A percentile compares a stretch with the other conserved stretches of the same genome.
Conservation (phyloP, 768 basidiomycete species). For the Termitomyces bulborhizus region DNA sequence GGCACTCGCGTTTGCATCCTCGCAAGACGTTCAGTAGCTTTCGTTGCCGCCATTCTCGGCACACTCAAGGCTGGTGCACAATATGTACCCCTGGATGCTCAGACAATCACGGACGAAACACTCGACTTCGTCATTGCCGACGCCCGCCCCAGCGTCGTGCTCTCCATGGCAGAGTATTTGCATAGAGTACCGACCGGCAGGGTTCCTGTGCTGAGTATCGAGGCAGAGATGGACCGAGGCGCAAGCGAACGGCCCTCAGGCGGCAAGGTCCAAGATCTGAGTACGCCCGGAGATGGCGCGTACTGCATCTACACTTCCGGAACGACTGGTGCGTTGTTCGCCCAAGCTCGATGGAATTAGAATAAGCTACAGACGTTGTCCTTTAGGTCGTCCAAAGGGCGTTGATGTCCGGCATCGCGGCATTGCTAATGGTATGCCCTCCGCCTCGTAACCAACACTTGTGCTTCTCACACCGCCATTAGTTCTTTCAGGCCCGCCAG, state of each 20-base stretch:
- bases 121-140: slow-evolving; percentile 46
- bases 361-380: slow-evolving; percentile 19
- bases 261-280: slow-evolving; percentile 30
- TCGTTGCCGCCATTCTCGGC: slow-evolving; percentile 48
- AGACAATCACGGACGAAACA: slow-evolving; percentile 49
- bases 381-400: slow-evolving; percentile 53
- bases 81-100: slow-evolving; percentile 55
- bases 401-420: slow-evolving; percentile 55
- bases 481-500: slow-evolving; percentile 38
- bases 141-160: slow-evolving; percentile 34
- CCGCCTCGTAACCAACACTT: not conserved
- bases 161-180: slow-evolving; percentile 36
- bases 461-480: not conserved
- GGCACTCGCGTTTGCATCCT: slow-evolving; percentile 51
- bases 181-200: slow-evolving; percentile 24
- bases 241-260: slow-evolving; percentile 20
- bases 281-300: slow-evolving; percentile 34
- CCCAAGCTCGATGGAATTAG: not conserved
- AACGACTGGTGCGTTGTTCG: slow-evolving; percentile 18
- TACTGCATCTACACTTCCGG: slow-evolving; percentile 63
- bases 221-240: slow-evolving; percentile 25
- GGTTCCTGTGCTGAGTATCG: slow-evolving; percentile 24
- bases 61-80: slow-evolving; percentile 52
- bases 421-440: slow-evolving; percentile 43
- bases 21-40: slow-evolving; percentile 45